Evolutionary conservation across 108 stramenopile genomes (phyloP), one percentile per base, ranked within the genome.

Genomic region (Parmales sp.): DNA sequence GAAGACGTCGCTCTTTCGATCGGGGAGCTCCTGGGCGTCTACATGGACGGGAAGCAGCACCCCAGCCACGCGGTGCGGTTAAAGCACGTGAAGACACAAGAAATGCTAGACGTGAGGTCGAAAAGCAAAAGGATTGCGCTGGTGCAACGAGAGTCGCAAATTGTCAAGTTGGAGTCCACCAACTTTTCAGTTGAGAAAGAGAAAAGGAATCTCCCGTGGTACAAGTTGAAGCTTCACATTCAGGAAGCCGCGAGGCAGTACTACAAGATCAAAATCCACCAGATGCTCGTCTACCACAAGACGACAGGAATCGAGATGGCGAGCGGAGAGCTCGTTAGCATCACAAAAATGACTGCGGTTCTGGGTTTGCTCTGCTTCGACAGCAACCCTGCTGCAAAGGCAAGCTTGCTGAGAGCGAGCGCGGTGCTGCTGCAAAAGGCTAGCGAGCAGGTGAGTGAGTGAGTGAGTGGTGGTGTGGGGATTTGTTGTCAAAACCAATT

Each of bases 281-380:
- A 60, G 54, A 20, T 13, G 29, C n/a, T n/a, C n/a, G n/a, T n/a
- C n/a, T n/a, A n/a, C n/a, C n/a, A n/a, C n/a, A n/a, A n/a, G n/a
- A n/a, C n/a, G n/a, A n/a, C n/a, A n/a, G n/a, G n/a, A n/a, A n/a
- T n/a, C n/a, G n/a, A n/a, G n/a, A n/a, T n/a, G n/a, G n/a, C n/a
- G n/a, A n/a, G n/a, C n/a, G n/a, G n/a, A n/a, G 54, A 34, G 20
- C 46, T 23, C 3, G 31, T 28, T 3, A 34, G 36, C 31, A 34
- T 34, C 28, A 4, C 54, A 4, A 28, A 60, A 16, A 20, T 16
- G 6, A 16, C 36, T 20, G 54, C 54, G 11, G 36, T 34, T 13
- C 28, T 60, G 26, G 54, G 54, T 28, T 60, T 28, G 31, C 54
- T 60, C 54, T 60, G 54, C 20, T 60, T 34, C 31, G 54, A 60